A percentile compares a stretch with the other conserved stretches of the same genome.
Conservation (phyloP, 805 yeast species). For the Candida michaelii region DNA sequence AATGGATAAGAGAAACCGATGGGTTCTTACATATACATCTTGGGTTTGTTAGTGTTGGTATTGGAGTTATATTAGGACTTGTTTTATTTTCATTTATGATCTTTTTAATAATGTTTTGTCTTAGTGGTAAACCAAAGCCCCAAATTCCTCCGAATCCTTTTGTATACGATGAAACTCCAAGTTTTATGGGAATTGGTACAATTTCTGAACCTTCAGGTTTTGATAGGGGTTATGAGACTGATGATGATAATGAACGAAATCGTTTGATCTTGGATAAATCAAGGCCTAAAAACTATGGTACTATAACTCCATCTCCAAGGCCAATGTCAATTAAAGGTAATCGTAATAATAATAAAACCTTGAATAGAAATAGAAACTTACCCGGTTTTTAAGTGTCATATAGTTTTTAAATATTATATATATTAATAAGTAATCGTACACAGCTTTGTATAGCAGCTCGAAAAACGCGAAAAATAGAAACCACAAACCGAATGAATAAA, state of each 20-base stretch:
- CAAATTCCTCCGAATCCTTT: conserved; percentile 13
- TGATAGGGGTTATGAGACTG: conserved; percentile 46
- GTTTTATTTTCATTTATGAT: conserved; percentile 32
- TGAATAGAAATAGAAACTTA: conserved; percentile 21
- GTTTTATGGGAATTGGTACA: conserved; percentile 38
- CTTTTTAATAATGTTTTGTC: conserved; percentile 20
- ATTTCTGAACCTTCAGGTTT: conserved; percentile 18
- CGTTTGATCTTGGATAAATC: conserved; percentile 26
- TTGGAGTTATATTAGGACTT: conserved; percentile 67
- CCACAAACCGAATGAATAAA: not conserved
- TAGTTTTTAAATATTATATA: not conserved
- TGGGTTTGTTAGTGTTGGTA: conserved; percentile 65
- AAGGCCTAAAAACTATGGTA: conserved; percentile 21
- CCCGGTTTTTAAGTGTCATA: conserved; percentile 11
- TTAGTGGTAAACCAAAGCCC: conserved; percentile 14
- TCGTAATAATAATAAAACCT: conserved; percentile 12
- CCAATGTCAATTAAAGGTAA: conserved; percentile 10
- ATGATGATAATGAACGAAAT: conserved; percentile 40
- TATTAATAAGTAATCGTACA: not conserved
- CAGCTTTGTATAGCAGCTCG: not conserved
- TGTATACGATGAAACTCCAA: conserved; percentile 19
- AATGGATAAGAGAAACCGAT: conserved; percentile 54
- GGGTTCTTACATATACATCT: conserved; percentile 57
- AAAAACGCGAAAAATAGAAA: not conserved
- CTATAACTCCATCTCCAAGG: conserved; percentile 9